phyloP scores from a whole-genome alignment of 129 eudicot species.

The Lactuca sativa region DNA sequence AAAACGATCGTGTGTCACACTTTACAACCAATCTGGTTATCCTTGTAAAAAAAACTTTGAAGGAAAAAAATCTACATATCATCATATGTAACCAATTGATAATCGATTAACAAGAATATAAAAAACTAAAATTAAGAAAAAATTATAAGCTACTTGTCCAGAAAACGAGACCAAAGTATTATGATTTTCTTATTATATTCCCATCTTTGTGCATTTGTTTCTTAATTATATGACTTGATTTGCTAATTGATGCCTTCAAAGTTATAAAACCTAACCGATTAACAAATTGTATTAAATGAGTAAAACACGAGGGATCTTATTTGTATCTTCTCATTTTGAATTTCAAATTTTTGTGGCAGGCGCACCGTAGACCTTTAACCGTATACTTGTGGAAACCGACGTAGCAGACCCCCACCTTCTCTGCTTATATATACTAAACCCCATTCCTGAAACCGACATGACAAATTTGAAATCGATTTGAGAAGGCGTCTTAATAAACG shows the following conservation, averaged over 20 bases:
- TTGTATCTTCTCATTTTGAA: background rate
- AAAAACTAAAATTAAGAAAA: too few species aligned
- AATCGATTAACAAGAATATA: too few species aligned
- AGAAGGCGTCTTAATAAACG: constrained; percentile 70
- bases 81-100: too few species aligned
- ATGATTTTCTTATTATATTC: too few species aligned
- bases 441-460: constrained; percentile 19
- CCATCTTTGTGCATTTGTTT: too few species aligned
- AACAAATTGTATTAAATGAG: background rate
- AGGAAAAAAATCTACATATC: too few species aligned
- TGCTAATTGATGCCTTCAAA: background rate
- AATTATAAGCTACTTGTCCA: too few species aligned
- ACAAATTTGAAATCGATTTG: constrained; percentile 28
- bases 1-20: too few species aligned
- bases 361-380: constrained; percentile 1
- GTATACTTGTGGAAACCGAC: constrained; percentile 26
- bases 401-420: constrained; percentile 24
- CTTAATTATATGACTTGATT: too few species aligned
- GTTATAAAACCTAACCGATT: background rate
- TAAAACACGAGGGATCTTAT: background rate
- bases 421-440: constrained; percentile 22
- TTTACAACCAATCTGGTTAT: too few species aligned
- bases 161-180: too few species aligned
- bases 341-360: background rate
- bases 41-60: too few species aligned